These are phyloP conservation scores for Trichoderma atrobrunneum DNA, from an alignment of 2,329 filamentous ascomycete genomes.

Conservation along the genomic window DNA sequence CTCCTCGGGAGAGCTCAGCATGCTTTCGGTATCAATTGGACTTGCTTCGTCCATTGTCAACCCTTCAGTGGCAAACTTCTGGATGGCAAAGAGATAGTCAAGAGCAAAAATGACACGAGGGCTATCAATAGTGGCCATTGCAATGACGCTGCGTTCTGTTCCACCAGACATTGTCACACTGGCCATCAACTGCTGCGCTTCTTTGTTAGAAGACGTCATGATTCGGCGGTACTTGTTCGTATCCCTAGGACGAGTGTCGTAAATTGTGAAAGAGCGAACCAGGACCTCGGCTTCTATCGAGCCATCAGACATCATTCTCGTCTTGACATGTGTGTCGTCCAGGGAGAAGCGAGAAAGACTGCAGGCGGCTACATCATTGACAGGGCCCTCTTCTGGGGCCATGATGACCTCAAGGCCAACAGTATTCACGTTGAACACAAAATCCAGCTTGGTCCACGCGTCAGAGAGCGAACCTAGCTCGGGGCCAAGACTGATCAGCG, in stretches of 20 bases:
- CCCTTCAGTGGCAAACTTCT: slow-evolving; percentile 75
- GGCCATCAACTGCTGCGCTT: slow-evolving; percentile 97
- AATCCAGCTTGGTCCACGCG: slow-evolving; percentile 88
- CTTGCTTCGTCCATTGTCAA: slow-evolving; percentile 58
- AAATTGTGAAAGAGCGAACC: slow-evolving; percentile 91
- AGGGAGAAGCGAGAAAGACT: slow-evolving; percentile 93
- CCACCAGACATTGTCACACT: slow-evolving; percentile 90
- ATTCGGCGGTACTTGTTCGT: slow-evolving; percentile 97
- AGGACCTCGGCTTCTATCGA: slow-evolving; percentile 90
- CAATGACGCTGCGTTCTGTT: slow-evolving; percentile 76
- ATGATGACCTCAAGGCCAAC: slow-evolving; percentile 86
- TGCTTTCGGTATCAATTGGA: slow-evolving; percentile 50
- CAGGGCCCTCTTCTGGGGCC: slow-evolving; percentile 69
- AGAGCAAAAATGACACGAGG: slow-evolving; percentile 92
- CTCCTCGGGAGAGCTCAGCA: slow-evolving; percentile 55
- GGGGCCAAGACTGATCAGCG: slow-evolving; percentile 58
- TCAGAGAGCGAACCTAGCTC: slow-evolving; percentile 67
- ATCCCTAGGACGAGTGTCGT: slow-evolving; percentile 83
- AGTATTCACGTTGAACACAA: slow-evolving; percentile 84
- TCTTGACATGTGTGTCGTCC: slow-evolving; percentile 87
- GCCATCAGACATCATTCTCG: slow-evolving; percentile 87
- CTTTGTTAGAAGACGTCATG: slow-evolving; percentile 94
- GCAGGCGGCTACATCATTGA: slow-evolving; percentile 72
- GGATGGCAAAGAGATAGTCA: slow-evolving; percentile 90
- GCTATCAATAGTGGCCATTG: slow-evolving; percentile 90